Percentiles rank a stretch among this genome's conserved stretches.
Conservation (phyloP, 495 filamentous ascomycete genomes). For the Penicillium samsonianum region DNA sequence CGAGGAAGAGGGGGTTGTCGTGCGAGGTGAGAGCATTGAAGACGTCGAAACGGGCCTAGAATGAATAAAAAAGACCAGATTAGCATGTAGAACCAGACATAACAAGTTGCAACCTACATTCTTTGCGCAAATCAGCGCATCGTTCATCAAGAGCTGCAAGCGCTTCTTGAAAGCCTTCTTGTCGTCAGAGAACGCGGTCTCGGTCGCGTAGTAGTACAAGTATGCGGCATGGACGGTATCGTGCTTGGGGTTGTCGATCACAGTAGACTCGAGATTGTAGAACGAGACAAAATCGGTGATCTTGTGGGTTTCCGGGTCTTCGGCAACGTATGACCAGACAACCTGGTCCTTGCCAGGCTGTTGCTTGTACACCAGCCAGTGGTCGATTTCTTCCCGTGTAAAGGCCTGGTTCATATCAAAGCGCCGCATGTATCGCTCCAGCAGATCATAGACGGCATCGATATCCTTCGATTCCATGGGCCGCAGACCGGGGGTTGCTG, state of each 20-base stretch:
- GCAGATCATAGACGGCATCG: slow-evolving; percentile 70
- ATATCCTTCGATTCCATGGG: slow-evolving; percentile 81
- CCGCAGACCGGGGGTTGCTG: slow-evolving; percentile 70
- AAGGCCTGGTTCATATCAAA: slow-evolving; percentile 86
- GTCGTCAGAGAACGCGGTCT: slow-evolving; percentile 67
- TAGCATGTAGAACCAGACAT: not conserved
- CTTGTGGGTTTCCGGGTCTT: slow-evolving; percentile 69
- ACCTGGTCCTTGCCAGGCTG: slow-evolving; percentile 67
- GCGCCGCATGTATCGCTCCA: slow-evolving; percentile 74
- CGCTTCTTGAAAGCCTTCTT: slow-evolving; percentile 64
- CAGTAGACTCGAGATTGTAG: slow-evolving; percentile 89
- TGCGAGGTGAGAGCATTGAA: slow-evolving; percentile 93
- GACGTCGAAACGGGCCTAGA: slow-evolving; percentile 80
- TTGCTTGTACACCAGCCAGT: slow-evolving; percentile 79
- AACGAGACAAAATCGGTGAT: slow-evolving; percentile 97
- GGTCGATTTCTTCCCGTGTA: slow-evolving; percentile 72
- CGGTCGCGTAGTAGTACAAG: slow-evolving; percentile 93
- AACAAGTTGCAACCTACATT: slow-evolving; percentile 41
- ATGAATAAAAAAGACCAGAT: slow-evolving; percentile 5
- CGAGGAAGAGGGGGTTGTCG: slow-evolving; percentile 91
- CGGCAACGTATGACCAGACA: slow-evolving; percentile 89
- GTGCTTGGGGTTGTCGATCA: slow-evolving; percentile 78
- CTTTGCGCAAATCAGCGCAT: slow-evolving; percentile 87
- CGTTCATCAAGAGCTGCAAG: slow-evolving; percentile 74
- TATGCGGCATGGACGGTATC: slow-evolving; percentile 81